Evolutionary conservation across 306 rosid species (phyloP), one percentile per base, ranked within the genome.

Genomic region (Vigna radiata): DNA sequence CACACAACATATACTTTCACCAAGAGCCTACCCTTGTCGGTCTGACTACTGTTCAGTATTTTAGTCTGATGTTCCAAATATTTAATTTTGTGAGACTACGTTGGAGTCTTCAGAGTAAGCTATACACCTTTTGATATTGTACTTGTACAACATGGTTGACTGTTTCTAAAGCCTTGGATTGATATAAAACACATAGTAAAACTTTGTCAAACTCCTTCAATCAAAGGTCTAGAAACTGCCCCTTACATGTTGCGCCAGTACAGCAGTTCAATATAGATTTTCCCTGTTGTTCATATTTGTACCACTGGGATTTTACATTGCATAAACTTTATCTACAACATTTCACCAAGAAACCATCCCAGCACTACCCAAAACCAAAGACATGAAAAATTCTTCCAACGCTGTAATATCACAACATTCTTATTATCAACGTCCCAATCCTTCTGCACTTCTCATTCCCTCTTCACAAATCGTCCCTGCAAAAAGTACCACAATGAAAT

Each of bases 391-490:
- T 36, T 74, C 58, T 36, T 68, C 17, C 70, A 70, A 77, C 53
- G 56, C 80, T 53, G 75, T 44, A 44, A n/a, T 71, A 56, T 36
- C 53, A 48, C 68, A 18, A 60, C 74, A 23, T 19, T 58, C 72
- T 80, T 61, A 64, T 73, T 36, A 14, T 31, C 33, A 67, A 37
- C 74, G 64, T 68, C 33, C 56, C 75, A 76, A 78, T 63, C 72
- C 52, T 14, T 47, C 68, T 41, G 53, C 69, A 52, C 63, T 70
- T 77, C 54, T 89, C 91, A 88, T 77, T 81, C 81, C 78, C 91
- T 88, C 89, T 89, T 95, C 88, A 91, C 99, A 61, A 95, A 95
- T 54, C 99, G 91, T 67, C 99, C 99, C 97, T 95, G 88, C 85
- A 79, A 41, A 62, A 73, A 18, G 43, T 31, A 33, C 58, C 31